Conservation (phyloP, 2,329 filamentous ascomycete species). For the Curvularia verruculosa region DNA sequence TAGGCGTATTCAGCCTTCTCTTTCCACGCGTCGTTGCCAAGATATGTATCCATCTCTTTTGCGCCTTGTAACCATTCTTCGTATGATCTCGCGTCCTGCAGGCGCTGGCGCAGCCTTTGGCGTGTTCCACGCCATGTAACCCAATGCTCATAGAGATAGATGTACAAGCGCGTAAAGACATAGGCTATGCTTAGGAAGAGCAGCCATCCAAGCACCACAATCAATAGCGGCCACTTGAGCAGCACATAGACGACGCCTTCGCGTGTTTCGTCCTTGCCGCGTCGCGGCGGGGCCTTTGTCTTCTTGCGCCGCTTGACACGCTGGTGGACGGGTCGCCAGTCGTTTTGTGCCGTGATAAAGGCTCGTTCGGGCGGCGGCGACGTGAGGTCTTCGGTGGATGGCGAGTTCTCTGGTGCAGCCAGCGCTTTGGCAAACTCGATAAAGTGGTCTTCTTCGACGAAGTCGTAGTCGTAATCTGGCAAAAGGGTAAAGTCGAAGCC, state of each 20-base stretch:
- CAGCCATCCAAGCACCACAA: slow-evolving; percentile 82
- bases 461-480: slow-evolving; percentile 81
- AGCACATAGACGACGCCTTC: slow-evolving; percentile 90
- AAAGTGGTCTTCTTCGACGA: slow-evolving; percentile 74
- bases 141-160: slow-evolving; percentile 89
- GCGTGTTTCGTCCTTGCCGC: slow-evolving; percentile 83
- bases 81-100: slow-evolving; percentile 77
- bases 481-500: slow-evolving; percentile 72
- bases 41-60: slow-evolving; percentile 75
- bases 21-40: slow-evolving; percentile 83
- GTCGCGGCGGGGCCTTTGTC: slow-evolving; percentile 47
- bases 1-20: slow-evolving; percentile 74
- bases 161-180: slow-evolving; percentile 82
- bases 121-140: slow-evolving; percentile 86
- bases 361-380: slow-evolving; percentile 53
- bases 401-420: slow-evolving; percentile 76
- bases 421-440: slow-evolving; percentile 81
- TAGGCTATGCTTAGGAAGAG: slow-evolving; percentile 75
- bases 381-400: slow-evolving; percentile 63
- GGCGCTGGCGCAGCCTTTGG: slow-evolving; percentile 70
- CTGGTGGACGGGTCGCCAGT: slow-evolving; percentile 90
- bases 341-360: slow-evolving; percentile 89
- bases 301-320: slow-evolving; percentile 61
- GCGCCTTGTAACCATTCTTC: slow-evolving; percentile 83
- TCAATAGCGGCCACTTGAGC: slow-evolving; percentile 88